phyloP scores from a whole-genome alignment of 129 eudicot genomes.

The Flaveria bidentis region DNA sequence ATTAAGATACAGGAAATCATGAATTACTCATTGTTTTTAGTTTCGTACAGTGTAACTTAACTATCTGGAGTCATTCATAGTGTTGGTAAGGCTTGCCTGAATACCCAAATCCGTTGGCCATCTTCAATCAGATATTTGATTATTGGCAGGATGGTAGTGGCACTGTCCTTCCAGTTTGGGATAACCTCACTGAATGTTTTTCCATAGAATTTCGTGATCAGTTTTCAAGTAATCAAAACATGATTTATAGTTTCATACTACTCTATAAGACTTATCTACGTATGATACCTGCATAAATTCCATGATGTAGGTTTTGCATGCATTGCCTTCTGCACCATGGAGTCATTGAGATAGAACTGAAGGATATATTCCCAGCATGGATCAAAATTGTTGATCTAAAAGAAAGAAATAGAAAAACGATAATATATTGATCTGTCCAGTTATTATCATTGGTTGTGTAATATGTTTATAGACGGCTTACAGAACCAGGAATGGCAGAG shows the following conservation, averaged over 20 bases:
- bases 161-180: constrained; percentile 38
- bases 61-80: no score
- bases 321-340: constrained; percentile 40
- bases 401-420: background rate
- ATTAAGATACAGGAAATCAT: background rate
- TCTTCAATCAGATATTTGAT: constrained; percentile 42
- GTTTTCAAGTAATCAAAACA: background rate
- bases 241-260: background rate
- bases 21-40: background rate
- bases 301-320: constrained; percentile 42
- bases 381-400: constrained; percentile 31
- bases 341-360: constrained; percentile 28
- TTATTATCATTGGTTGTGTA: background rate
- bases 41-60: background rate
- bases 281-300: constrained; percentile 30
- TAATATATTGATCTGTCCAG: background rate
- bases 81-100: constrained; percentile 35
- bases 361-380: constrained; percentile 39
- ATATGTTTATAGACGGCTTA: constrained; percentile 9
- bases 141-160: constrained; percentile 43
- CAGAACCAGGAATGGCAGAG: constrained; percentile 32
- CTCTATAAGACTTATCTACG: background rate
- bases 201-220: background rate
- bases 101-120: constrained; percentile 45
- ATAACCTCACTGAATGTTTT: constrained; percentile 25